A percentile compares a stretch with the other conserved stretches of the same genome.
Evolutionary conservation across 2,329 filamentous ascomycete species (phyloP).

Genomic region (Immersiporthe knoxdaviesiana): DNA sequence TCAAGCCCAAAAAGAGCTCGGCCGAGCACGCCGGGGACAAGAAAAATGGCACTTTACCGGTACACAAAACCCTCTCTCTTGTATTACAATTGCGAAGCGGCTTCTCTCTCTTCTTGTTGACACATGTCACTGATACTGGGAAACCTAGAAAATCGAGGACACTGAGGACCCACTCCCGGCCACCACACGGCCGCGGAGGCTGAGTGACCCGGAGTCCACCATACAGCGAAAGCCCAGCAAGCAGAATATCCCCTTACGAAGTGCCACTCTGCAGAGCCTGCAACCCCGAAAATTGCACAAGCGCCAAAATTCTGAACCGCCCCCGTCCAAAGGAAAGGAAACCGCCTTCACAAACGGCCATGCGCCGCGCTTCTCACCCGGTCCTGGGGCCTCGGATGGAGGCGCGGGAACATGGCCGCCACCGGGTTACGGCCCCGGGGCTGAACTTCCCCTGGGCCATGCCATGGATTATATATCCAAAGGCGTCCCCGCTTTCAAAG

Average conservation of each 20-base stretch:
- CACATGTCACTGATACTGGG: slow-evolving; percentile 16
- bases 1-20: slow-evolving; percentile 19
- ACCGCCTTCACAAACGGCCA: slow-evolving; percentile 39
- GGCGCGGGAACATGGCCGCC: slow-evolving; percentile 54
- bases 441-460: slow-evolving; percentile 55
- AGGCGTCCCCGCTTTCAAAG: slow-evolving; percentile 60
- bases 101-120: neutral
- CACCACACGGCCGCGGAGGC: slow-evolving; percentile 20
- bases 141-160: slow-evolving; percentile 16
- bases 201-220: slow-evolving; percentile 22
- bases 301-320: slow-evolving; percentile 19
- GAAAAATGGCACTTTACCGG: slow-evolving; percentile 4
- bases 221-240: slow-evolving; percentile 1
- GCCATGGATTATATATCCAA: slow-evolving; percentile 62
- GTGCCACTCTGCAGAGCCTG: slow-evolving; percentile 7
- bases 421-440: slow-evolving; percentile 49
- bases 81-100: neutral
- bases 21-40: neutral
- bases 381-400: slow-evolving; percentile 46
- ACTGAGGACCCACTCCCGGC: slow-evolving; percentile 2
- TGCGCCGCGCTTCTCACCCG: slow-evolving; percentile 35
- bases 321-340: slow-evolving; percentile 44
- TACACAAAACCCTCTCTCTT: slow-evolving; percentile 14
- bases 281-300: slow-evolving; percentile 25
- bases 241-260: slow-evolving; percentile 5